Conservation (phyloP, 345 rosid genomes). For the Dovyalis caffra region DNA sequence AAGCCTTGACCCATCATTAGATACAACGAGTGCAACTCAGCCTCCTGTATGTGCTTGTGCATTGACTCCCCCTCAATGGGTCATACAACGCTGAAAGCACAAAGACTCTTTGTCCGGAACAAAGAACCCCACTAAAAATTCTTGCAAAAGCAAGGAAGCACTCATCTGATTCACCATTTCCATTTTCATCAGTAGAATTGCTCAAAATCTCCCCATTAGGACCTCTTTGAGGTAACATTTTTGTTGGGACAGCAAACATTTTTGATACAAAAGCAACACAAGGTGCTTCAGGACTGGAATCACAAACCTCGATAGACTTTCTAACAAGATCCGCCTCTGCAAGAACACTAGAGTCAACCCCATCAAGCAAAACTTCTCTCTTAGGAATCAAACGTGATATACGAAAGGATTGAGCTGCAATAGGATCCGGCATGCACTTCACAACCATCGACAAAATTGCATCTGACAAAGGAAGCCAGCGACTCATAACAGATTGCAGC, state of each 20-base stretch:
- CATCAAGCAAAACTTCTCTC: conserved; percentile 46
- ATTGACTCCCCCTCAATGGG: conserved; percentile 63
- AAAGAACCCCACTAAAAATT: conserved; percentile 82
- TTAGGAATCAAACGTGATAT: conserved; percentile 73
- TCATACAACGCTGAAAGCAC: conserved; percentile 84
- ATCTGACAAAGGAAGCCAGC: conserved; percentile 91
- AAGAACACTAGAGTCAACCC: conserved; percentile 44
- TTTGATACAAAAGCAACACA: conserved; percentile 85
- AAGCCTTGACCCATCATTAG: conserved; percentile 98
- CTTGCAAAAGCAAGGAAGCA: conserved; percentile 97
- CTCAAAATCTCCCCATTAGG: conserved; percentile 63
- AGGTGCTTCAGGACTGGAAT: conserved; percentile 61
- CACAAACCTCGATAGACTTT: conserved; percentile 73
- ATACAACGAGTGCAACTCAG: conserved; percentile 79
- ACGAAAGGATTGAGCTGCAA: conserved; percentile 66
- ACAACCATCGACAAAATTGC: conserved; percentile 88
- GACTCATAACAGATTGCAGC: conserved; percentile 82
- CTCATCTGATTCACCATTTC: conserved; percentile 62
- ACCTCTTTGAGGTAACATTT: conserved; percentile 74
- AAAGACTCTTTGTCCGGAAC: conserved; percentile 59
- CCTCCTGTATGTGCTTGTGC: conserved; percentile 84
- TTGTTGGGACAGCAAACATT: conserved; percentile 86
- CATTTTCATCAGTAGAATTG: conserved; percentile 48
- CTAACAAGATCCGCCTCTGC: conserved; percentile 71
- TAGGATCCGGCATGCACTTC: conserved; percentile 78